Evolutionary conservation across 2,329 filamentous ascomycete genomes (phyloP), one percentile per base, ranked within the genome.

Genomic region (Chaetomiaceae sp.): DNA sequence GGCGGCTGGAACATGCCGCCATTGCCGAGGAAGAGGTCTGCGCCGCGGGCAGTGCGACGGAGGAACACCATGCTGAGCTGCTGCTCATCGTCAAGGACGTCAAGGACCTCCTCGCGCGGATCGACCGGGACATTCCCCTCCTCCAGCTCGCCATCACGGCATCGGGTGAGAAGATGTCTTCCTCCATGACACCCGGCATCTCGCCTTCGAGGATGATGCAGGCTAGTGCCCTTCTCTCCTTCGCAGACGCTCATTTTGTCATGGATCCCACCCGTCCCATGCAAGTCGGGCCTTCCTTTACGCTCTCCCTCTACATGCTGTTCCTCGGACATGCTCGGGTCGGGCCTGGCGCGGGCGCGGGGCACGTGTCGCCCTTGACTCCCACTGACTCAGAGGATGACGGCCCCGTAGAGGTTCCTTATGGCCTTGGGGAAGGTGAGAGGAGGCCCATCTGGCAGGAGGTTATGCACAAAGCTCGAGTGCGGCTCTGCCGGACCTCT

Each of bases 121-220:
- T 99, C 55, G 92, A 97, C 66, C 86, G 93, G 66, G 87, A 92
- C 12, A 89, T 97, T 10, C 92, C 92, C 0, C 74, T 96, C 3
- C 86, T 99, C 65, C 96, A 93, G 61, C 76, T 99, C 23, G 93
- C 93, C 49, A 95, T 99, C 58, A 93, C 89, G 2, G 92, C 91
- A 1, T 96, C 92, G 1, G 93, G 93, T 0, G 90, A 92, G 50
- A 95, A 82, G 51, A 74, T 97, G 25, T 89, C 88, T 0, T 87
- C 87, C 0, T 85, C 83, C 3, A 73, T 96, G 23, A 88, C 90
- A 0, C 76, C 86, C 1, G 86, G 86, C 9, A 87, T 97, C 39
- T 97, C 92, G 1, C 92, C 92, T 1, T 96, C 92, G 4, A 81
- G 93, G 35, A 72, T 99, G 37, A 73, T 97, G 33, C 93, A 99